Evolutionary conservation across 2,329 filamentous ascomycete species (phyloP), one percentile per base, ranked within the genome.

Genomic region (Neoscytalidium dimidiatum): DNA sequence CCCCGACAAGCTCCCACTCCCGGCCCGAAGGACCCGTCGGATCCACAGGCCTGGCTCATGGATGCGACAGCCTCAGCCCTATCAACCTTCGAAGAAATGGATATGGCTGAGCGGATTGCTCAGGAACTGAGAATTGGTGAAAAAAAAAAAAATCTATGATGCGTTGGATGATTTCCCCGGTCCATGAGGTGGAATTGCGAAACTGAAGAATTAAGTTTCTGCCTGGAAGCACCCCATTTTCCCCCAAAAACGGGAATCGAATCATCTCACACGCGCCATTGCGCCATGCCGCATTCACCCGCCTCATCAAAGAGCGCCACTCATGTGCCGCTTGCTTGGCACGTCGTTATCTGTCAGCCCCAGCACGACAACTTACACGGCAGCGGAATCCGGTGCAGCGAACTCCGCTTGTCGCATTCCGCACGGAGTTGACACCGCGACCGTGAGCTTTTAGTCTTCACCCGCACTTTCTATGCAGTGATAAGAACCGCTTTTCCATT

Each of bases 1-100:
- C 71, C 71, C 62, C 71, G 68, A 62, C 71, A 73, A 14, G 66
- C 49, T 21, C 67, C 69, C 46, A 68, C 68, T 7, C 29, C 62
- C 11, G 70, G 71, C 1, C 71, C 69, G 58, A 72, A 72, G 48
- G 70, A 67, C 62, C 64, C 67, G 67, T 73, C 71, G 41, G 66
- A 64, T 31, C 64, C 44, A 62, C 69, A 72, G 23, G 67, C 66
- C 44, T 51, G 31, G 52, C 31, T 43, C 52, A 57, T 38, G n/a
- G 46, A 28, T 14, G 48, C 48, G 14, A 11, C 31, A 33, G 11
- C 11, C 31, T 5, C 31, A 33, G 31, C 6, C 31, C 6, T 33
- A 11, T 28, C 23, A 19, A 48, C 13, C 48, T 31, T 31, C 21
- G 23, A 26, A n/a, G 26, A 9, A 26, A 26, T 49, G 23, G 7